Conservation (phyloP, 2,329 filamentous ascomycete species). For the Colletotrichum sp. region DNA sequence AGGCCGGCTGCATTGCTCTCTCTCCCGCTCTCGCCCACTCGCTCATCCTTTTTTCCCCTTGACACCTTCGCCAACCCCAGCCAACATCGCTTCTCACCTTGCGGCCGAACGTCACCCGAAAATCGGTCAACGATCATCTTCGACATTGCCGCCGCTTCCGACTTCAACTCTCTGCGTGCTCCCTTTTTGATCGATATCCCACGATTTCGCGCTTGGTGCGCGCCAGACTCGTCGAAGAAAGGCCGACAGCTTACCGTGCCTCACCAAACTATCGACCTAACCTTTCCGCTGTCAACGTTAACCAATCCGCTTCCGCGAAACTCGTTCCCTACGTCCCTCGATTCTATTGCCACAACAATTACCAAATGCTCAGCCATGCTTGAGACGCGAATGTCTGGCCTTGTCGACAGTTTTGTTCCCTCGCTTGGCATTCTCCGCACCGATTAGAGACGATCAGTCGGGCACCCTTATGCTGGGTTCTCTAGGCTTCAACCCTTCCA, state of each 20-base stretch:
- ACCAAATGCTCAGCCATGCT: constrained; percentile 37
- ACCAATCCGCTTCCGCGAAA: background rate
- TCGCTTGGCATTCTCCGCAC: background rate
- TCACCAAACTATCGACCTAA: background rate
- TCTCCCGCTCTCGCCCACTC: constrained; percentile 21
- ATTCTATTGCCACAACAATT: background rate
- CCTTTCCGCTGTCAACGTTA: background rate
- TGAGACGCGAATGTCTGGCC: constrained; percentile 28
- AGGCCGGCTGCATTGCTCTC: constrained; percentile 11
- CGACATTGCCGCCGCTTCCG: background rate
- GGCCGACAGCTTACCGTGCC: background rate
- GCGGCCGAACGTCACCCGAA: constrained; percentile 38
- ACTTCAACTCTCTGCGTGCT: background rate
- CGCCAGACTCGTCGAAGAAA: background rate
- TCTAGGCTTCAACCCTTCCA: constrained; percentile 9
- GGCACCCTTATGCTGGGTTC: constrained; percentile 13
- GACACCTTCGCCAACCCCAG: background rate
- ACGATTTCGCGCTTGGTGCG: background rate
- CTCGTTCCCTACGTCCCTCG: background rate
- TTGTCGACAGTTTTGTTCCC: constrained; percentile 24
- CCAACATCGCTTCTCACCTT: constrained; percentile 27
- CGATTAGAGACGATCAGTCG: background rate
- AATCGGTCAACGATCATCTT: constrained; percentile 8
- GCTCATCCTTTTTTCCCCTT: background rate
- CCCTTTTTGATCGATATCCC: background rate